A percentile compares a stretch with the other conserved stretches of the same genome.
These are phyloP conservation scores for Fusarium secorum DNA, from an alignment of 2,329 filamentous ascomycete genomes.

Conservation along the genomic window DNA sequence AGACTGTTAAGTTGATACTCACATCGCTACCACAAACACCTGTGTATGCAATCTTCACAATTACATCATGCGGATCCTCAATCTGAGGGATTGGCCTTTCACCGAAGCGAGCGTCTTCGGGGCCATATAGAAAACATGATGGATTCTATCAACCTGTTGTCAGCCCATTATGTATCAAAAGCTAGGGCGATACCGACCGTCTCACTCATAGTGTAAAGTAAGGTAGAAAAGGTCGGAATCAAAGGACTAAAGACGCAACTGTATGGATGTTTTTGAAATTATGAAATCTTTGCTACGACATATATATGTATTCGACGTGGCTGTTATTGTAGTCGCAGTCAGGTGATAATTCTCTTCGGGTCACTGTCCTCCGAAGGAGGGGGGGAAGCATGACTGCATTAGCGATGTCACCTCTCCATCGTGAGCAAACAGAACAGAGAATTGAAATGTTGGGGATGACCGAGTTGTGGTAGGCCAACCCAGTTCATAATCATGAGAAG, in stretches of 20 bases:
- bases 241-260: not conserved
- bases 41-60: slow-evolving; percentile 36
- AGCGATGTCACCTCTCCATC: not conserved
- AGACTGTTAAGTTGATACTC: not conserved
- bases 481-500: not conserved
- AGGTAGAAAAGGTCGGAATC: not conserved
- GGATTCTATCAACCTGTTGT: slow-evolving; percentile 3
- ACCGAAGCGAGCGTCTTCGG: slow-evolving; percentile 29
- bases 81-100: slow-evolving; percentile 34
- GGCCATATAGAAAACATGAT: slow-evolving; percentile 36
- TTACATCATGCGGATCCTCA: slow-evolving; percentile 38
- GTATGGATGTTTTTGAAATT: not conserved
- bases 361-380: slow-evolving; percentile 16
- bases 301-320: not conserved
- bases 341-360: slow-evolving; percentile 16
- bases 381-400: slow-evolving; percentile 9
- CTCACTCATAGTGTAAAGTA: not conserved
- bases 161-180: not conserved
- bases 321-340: not conserved
- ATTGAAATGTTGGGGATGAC: not conserved
- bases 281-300: not conserved
- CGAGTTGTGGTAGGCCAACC: not conserved
- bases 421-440: not conserved
- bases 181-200: not conserved
- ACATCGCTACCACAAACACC: slow-evolving; percentile 44